These are phyloP conservation scores for Erysimum cheiranthoides DNA, from an alignment of 345 rosid genomes.

Conservation along the genomic window DNA sequence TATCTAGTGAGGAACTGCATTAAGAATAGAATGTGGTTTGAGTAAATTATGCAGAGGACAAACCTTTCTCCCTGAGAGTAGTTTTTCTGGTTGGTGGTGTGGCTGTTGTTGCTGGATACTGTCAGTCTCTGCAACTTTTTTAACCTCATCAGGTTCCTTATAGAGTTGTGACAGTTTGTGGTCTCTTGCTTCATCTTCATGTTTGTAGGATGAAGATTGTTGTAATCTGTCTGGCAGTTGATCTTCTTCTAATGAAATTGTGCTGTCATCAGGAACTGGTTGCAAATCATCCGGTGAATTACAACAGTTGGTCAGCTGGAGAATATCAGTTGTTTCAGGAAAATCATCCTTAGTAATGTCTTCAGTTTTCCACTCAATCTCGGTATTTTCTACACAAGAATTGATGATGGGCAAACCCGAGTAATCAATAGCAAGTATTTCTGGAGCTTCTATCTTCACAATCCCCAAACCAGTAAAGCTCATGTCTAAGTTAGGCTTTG, in stretches of 20 bases:
- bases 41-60: slow-evolving; percentile 17
- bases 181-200: slow-evolving; percentile 41
- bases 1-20: slow-evolving; percentile 34
- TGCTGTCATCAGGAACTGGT: slow-evolving; percentile 29
- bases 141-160: slow-evolving; percentile 21
- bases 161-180: slow-evolving; percentile 24
- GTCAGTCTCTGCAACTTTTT: slow-evolving; percentile 30
- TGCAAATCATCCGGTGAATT: slow-evolving; percentile 35
- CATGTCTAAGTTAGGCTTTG: slow-evolving; percentile 5
- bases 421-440: slow-evolving; percentile 30
- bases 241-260: slow-evolving; percentile 37
- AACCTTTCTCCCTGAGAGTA: slow-evolving; percentile 76
- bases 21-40: slow-evolving; percentile 13
- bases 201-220: slow-evolving; percentile 31
- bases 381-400: slow-evolving; percentile 22
- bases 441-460: slow-evolving; percentile 44
- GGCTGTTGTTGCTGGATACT: slow-evolving; percentile 39
- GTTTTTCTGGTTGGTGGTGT: slow-evolving; percentile 58
- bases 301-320: slow-evolving; percentile 37
- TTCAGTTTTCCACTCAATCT: slow-evolving; percentile 32
- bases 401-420: slow-evolving; percentile 28
- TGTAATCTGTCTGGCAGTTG: slow-evolving; percentile 39
- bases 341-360: slow-evolving; percentile 44
- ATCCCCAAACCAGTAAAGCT: slow-evolving; percentile 44
- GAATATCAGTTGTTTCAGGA: slow-evolving; percentile 43